Evolutionary conservation across 306 rosid species (phyloP).

Genomic region (Aeschynomene evenia): DNA sequence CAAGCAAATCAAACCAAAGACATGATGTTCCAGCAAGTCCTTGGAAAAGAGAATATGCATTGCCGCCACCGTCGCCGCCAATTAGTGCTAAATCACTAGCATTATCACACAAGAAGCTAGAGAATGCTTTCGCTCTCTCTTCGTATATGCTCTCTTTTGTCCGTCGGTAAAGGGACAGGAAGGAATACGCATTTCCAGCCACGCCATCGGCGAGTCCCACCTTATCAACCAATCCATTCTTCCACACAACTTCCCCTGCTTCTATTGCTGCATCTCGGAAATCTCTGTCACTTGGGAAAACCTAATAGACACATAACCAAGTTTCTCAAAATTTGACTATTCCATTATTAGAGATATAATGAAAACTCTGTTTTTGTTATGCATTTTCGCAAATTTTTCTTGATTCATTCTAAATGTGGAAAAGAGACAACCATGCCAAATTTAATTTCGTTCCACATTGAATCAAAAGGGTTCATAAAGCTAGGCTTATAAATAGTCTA

Average conservation of each 20-base stretch:
- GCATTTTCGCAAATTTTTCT: background rate
- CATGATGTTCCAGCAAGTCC: slow-evolving; percentile 86
- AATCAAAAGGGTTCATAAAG: too few relatives aligned
- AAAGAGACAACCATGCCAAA: too few relatives aligned
- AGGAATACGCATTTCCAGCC: slow-evolving; percentile 80
- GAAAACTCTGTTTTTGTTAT: background rate
- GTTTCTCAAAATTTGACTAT: background rate
- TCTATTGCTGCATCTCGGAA: slow-evolving; percentile 90
- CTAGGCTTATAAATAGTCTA: too few relatives aligned
- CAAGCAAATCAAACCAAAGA: slow-evolving; percentile 78
- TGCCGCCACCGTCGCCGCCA: slow-evolving; percentile 25
- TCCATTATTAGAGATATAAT: background rate
- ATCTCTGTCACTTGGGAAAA: slow-evolving; percentile 65
- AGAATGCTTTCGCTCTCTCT: slow-evolving; percentile 81
- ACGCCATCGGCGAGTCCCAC: slow-evolving; percentile 86
- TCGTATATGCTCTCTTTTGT: slow-evolving; percentile 66
- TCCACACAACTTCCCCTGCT: slow-evolving; percentile 97
- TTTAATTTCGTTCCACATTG: too few relatives aligned
- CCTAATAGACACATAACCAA: slow-evolving; percentile 40
- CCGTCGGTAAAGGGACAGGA: slow-evolving; percentile 65
- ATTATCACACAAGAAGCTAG: slow-evolving; percentile 60
- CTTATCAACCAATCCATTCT: slow-evolving; percentile 76
- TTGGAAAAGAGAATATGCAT: slow-evolving; percentile 69
- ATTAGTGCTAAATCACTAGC: slow-evolving; percentile 30
- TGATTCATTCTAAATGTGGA: too few relatives aligned